These are phyloP conservation scores for Alternaria arborescens DNA, from an alignment of 2,329 filamentous ascomycete genomes.

Conservation along the genomic window DNA sequence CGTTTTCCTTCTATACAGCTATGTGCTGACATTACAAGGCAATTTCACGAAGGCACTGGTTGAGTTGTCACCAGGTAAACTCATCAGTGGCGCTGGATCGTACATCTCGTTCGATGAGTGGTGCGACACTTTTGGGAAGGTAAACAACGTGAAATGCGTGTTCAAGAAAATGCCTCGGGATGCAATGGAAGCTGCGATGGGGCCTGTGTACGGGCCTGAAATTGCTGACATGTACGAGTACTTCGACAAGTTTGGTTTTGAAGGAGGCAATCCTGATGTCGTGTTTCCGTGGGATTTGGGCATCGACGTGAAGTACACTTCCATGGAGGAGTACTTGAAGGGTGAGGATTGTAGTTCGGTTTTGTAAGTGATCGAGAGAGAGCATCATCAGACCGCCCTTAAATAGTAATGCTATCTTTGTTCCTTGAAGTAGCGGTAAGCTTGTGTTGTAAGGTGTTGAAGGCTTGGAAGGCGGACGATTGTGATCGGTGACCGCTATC, in stretches of 20 bases:
- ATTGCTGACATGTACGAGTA: constrained; percentile 47
- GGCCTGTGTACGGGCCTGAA: constrained; percentile 35
- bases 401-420: not conserved
- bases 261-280: constrained; percentile 45
- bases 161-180: constrained; percentile 26
- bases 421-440: not conserved
- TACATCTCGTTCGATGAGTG: constrained; percentile 35
- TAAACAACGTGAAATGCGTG: constrained; percentile 26
- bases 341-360: constrained; percentile 34
- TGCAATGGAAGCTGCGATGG: constrained; percentile 33
- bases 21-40: constrained; percentile 14
- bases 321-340: constrained; percentile 39
- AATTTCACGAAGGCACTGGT: constrained; percentile 37
- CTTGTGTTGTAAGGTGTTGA: not conserved
- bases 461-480: not conserved
- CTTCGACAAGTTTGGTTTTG: constrained; percentile 50
- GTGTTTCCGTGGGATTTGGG: constrained; percentile 40
- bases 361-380: constrained; percentile 5
- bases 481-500: not conserved
- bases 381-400: not conserved
- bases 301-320: constrained; percentile 28
- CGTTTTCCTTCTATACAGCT: not conserved
- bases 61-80: constrained; percentile 29
- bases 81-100: constrained; percentile 37
- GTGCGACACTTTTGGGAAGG: constrained; percentile 31